phyloP scores from a whole-genome alignment of 495 filamentous ascomycete species.

The Sordaria brevicollis region DNA sequence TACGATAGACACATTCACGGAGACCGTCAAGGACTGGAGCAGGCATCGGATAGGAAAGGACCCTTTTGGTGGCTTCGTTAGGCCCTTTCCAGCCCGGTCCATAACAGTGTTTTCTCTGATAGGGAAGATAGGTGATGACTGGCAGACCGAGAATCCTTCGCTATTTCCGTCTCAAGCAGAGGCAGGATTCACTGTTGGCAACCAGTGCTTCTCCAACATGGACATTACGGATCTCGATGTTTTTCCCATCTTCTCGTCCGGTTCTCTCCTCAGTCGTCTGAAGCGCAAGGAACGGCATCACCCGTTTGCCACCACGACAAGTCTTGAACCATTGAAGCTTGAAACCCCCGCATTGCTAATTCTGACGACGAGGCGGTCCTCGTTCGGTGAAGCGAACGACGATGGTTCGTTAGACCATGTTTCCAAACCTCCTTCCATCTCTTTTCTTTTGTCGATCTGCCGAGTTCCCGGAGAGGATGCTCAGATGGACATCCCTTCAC shows the following conservation, averaged over 20 bases:
- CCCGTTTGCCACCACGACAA: not conserved
- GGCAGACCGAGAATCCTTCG: not conserved
- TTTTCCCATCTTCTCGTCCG: not conserved
- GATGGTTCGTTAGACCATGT: not conserved
- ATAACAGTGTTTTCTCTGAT: not conserved
- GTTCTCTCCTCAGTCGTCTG: not conserved
- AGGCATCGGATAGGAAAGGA: too few species aligned
- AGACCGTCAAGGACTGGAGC: not conserved
- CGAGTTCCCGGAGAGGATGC: not conserved
- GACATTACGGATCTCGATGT: not conserved
- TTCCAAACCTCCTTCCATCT: not conserved
- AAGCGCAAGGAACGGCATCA: not conserved
- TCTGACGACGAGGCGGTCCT: not conserved
- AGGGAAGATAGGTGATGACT: not conserved
- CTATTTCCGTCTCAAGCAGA: not conserved
- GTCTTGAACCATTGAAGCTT: not conserved
- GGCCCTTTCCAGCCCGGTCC: too few species aligned
- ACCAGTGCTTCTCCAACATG: not conserved
- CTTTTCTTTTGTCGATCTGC: not conserved
- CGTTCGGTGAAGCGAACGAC: not conserved
- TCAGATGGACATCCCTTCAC: not conserved
- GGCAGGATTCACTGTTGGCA: not conserved
- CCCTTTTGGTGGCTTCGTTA: not conserved
- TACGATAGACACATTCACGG: not conserved
- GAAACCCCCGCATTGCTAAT: not conserved